Evolutionary conservation across 768 basidiomycete genomes (phyloP), one percentile per base, ranked within the genome.

Genomic region (Podaxis pistillaris): DNA sequence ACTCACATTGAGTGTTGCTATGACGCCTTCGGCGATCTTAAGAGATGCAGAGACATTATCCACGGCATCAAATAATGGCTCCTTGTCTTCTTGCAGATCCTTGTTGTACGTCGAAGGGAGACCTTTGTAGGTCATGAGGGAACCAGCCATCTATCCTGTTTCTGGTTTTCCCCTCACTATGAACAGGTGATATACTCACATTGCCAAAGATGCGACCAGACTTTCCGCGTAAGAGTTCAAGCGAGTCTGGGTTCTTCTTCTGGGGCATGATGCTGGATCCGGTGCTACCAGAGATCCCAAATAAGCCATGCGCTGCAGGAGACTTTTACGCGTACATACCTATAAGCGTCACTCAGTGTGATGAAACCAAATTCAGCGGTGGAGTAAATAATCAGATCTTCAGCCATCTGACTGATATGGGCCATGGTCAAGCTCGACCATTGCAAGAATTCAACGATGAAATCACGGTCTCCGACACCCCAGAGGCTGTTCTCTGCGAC

Each of bases 251-350:
- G 71, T 98, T 98, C 78, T 98, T 99, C 80, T 99, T 98, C 73
- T 98, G 97, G 4, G 97, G 97, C 97, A 99, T 99, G 72, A 99
- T 98, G 67, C 96, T 98, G 44, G 96, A 98, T 6, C 97, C 97
- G 49, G 97, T 99, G 72, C 95, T 98, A 66, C 11, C 54, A 66
- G 24, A 19, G 12, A 38, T 58, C 58, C 30, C 28, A 47, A 17
- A 22, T 8, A 9, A 60, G 26, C 19, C 15, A 30, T 36, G 17
- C 7, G 36, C 49, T 24, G 24, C 47, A 57, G 24, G 36, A 26
- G 55, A 19, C 38, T 6, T 3, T 61, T 33, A 3, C 30, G 55
- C n/a, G 53, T 44, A 71, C 82, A 58, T 59, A 94, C 96, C 92
- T 94, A 76, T 99, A 99, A 4, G 97, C 97, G 75, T 99, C 97